A percentile compares a stretch with the other conserved stretches of the same genome.
Evolutionary conservation across 2,329 filamentous ascomycete genomes (phyloP).

Genomic region (Colletotrichum somersetense): DNA sequence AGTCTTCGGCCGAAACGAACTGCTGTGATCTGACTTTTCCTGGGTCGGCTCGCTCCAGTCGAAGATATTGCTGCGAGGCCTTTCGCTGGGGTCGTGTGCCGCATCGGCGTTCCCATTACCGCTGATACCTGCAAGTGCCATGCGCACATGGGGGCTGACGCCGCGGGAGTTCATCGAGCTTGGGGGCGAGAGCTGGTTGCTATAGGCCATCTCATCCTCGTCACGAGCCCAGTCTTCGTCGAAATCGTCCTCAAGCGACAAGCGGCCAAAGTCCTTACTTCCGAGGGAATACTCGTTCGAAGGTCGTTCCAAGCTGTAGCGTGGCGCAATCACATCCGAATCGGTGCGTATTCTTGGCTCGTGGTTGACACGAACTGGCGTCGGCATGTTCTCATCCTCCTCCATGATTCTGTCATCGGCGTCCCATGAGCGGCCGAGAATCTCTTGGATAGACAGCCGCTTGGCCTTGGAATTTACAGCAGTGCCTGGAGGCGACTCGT

Average conservation of each 20-base stretch:
- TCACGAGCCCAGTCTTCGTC: constrained; percentile 73
- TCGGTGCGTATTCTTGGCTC: constrained; percentile 45
- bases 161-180: constrained; percentile 66
- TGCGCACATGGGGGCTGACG: constrained; percentile 66
- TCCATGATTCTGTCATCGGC: constrained; percentile 70
- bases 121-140: constrained; percentile 66
- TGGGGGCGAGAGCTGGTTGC: constrained; percentile 70
- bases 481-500: constrained; percentile 78
- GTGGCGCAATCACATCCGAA: constrained; percentile 45
- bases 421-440: constrained; percentile 67
- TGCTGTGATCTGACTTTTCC: constrained; percentile 72
- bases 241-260: constrained; percentile 72
- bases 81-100: constrained; percentile 54
- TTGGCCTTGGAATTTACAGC: constrained; percentile 66
- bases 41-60: constrained; percentile 80
- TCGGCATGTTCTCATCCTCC: constrained; percentile 70
- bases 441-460: constrained; percentile 70
- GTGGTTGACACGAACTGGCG: constrained; percentile 60
- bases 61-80: constrained; percentile 77
- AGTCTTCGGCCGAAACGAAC: constrained; percentile 76
- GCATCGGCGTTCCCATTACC: constrained; percentile 58
- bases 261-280: constrained; percentile 59
- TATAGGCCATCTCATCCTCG: constrained; percentile 65
- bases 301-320: constrained; percentile 47
- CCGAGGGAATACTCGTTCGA: constrained; percentile 52